These are phyloP conservation scores for Aegilops sharonensis DNA, from an alignment of 176 grass and related monocot species.

Conservation along the genomic window DNA sequence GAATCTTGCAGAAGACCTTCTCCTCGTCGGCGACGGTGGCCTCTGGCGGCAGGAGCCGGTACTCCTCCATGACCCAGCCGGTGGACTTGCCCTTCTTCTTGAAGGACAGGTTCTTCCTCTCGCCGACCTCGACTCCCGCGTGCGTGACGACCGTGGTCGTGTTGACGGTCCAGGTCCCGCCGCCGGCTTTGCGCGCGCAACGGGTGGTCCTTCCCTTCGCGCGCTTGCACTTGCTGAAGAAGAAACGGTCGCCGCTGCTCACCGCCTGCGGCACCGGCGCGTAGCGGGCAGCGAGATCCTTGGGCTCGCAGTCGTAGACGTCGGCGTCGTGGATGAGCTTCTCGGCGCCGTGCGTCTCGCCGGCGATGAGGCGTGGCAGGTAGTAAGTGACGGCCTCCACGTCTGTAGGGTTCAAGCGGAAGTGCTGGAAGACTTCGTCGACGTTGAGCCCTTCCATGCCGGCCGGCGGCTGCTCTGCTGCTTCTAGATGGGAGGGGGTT, in stretches of 20 bases:
- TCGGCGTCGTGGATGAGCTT: neutral
- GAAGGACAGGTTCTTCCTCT: neutral
- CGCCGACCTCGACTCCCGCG: neutral
- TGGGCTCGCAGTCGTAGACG: slow-evolving; percentile 4
- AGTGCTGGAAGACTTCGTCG: neutral
- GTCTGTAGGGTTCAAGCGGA: neutral
- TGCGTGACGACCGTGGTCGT: neutral
- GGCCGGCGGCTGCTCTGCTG: too few relatives aligned
- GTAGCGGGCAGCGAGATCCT: neutral
- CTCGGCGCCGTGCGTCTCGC: neutral
- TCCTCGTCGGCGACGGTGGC: neutral
- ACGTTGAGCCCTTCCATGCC: neutral
- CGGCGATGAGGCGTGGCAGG: neutral
- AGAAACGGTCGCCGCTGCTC: neutral
- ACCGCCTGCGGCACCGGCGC: neutral
- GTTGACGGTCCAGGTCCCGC: neutral
- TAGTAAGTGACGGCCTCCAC: neutral
- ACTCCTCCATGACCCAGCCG: slow-evolving; percentile 21
- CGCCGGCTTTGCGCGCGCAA: neutral
- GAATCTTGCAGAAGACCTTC: slow-evolving; percentile 22
- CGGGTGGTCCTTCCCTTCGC: neutral
- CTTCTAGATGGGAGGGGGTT: neutral
- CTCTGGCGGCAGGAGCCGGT: neutral
- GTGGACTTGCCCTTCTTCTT: neutral
- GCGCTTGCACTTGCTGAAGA: neutral